Conservation (phyloP, 805 yeast species). For the Nakazawaea siamensis region DNA sequence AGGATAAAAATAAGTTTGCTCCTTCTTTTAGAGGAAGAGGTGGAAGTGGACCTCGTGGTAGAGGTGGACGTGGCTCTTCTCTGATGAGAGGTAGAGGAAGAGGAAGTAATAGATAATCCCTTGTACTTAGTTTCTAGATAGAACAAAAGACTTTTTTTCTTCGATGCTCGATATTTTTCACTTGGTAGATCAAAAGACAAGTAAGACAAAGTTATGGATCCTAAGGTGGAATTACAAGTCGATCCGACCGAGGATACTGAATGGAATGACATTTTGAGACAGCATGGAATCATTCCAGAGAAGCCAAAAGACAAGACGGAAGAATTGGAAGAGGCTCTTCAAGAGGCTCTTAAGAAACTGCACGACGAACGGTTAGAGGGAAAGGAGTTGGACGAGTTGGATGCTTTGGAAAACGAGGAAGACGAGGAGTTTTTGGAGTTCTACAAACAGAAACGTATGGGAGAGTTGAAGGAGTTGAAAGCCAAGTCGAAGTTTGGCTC, state of each 20-base stretch:
- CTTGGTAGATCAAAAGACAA: neutral
- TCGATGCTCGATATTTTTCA: no score
- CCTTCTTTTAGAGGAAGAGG: constrained; percentile 5
- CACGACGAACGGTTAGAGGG: constrained; percentile 78
- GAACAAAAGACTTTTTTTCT: no score
- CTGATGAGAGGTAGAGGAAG: constrained; percentile 8
- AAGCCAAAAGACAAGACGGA: constrained; percentile 84
- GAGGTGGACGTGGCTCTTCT: no score
- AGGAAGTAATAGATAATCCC: constrained; percentile 10
- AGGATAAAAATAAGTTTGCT: neutral
- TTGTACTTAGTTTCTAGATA: no score
- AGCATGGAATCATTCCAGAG: constrained; percentile 88
- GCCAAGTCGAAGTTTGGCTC: constrained; percentile 57
- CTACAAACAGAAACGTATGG: constrained; percentile 71
- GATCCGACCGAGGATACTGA: constrained; percentile 97
- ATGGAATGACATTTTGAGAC: constrained; percentile 93
- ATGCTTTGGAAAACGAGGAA: constrained; percentile 85
- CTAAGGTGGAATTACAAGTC: constrained; percentile 72
- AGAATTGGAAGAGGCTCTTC: constrained; percentile 79
- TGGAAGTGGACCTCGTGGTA: constrained; percentile 4
- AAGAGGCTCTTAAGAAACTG: constrained; percentile 70
- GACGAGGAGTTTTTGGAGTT: constrained; percentile 80
- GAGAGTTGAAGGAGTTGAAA: constrained; percentile 58
- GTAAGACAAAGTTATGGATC: constrained; percentile 6
- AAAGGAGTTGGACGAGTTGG: constrained; percentile 73